phyloP scores from a whole-genome alignment of 352 stramenopile genomes.

The Aphanomyces cochlioides region DNA sequence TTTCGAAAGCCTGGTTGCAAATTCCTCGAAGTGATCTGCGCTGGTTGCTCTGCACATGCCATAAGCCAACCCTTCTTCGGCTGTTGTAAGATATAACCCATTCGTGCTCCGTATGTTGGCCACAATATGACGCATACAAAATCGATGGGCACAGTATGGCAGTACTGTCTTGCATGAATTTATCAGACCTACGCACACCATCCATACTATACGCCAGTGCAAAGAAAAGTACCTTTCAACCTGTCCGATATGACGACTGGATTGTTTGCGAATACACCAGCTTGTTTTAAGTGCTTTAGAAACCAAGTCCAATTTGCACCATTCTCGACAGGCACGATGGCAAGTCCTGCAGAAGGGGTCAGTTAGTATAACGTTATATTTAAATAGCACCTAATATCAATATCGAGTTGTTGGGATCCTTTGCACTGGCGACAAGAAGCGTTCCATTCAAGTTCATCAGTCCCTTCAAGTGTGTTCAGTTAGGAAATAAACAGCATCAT shows the following conservation, averaged over 20 bases:
- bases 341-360: not conserved
- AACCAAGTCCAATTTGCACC: not conserved
- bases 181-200: not conserved
- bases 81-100: not conserved
- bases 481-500: not conserved
- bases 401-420: not conserved
- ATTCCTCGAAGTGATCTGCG: not conserved
- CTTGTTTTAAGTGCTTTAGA: conserved; percentile 1
- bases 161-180: conserved; percentile 1
- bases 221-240: not conserved
- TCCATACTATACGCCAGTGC: not conserved
- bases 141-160: not conserved
- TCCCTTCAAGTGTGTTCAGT: not conserved
- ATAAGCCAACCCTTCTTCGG: not conserved
- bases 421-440: not conserved
- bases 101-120: not conserved
- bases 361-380: not conserved
- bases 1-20: no score
- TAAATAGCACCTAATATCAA: not conserved
- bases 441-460: not conserved
- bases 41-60: not conserved
- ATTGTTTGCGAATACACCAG: not conserved
- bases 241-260: not conserved
- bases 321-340: not conserved
- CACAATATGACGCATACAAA: conserved; percentile 2